These are phyloP conservation scores for Vitrella brassicaformis DNA, from an alignment of 73 alveolate genomes.

Conservation along the genomic window DNA sequence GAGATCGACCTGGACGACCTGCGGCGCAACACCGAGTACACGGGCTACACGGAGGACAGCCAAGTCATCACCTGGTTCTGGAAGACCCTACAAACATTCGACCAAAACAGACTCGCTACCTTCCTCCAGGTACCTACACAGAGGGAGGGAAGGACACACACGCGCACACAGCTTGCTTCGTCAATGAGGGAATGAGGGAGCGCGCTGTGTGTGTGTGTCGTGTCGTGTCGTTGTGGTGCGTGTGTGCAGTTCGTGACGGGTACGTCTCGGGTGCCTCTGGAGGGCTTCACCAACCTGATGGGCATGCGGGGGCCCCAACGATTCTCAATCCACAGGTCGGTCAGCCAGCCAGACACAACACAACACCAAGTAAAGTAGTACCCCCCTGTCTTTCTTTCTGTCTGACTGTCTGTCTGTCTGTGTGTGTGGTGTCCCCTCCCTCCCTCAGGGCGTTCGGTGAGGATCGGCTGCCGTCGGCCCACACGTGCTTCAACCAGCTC, in stretches of 20 bases:
- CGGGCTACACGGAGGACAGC: conserved; percentile 72
- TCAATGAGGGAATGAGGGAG: not conserved
- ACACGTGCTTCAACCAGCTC: conserved; percentile 81
- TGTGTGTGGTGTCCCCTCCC: conserved; percentile 19
- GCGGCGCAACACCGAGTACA: conserved; percentile 86
- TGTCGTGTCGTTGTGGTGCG: not conserved
- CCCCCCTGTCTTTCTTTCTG: too few species aligned
- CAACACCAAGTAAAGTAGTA: too few species aligned
- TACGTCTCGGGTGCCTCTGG: conserved; percentile 90
- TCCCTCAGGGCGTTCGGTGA: conserved; percentile 45
- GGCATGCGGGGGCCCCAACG: conserved; percentile 93
- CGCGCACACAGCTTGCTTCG: not conserved
- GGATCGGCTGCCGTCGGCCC: conserved; percentile 79
- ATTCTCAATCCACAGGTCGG: conserved; percentile 71
- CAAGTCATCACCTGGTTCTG: conserved; percentile 78
- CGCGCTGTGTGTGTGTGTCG: not conserved
- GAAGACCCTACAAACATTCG: conserved; percentile 80
- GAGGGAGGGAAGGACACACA: not conserved
- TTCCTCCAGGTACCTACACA: conserved; percentile 71
- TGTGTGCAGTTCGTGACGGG: conserved; percentile 78
- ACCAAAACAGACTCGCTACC: conserved; percentile 74
- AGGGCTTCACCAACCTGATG: conserved; percentile 84
- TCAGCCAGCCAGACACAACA: conserved; percentile 9
- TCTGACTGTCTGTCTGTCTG: too few species aligned
- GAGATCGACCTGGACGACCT: conserved; percentile 88